These are phyloP conservation scores for Cairneyella variabilis DNA, from an alignment of 495 filamentous ascomycete genomes.

Conservation along the genomic window DNA sequence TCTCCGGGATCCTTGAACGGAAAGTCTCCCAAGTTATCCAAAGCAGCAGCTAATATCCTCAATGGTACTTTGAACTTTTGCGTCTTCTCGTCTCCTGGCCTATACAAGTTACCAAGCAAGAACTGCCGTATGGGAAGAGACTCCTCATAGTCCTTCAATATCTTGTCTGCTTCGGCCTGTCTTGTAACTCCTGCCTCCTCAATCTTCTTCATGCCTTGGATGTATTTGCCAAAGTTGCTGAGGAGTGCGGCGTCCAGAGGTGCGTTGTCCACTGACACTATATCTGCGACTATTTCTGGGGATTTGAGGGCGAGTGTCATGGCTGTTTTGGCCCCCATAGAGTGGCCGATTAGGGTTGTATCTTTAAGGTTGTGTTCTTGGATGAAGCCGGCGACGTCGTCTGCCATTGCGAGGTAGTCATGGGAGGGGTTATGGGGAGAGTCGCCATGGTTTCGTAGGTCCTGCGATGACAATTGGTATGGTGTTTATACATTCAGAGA, in stretches of 20 bases:
- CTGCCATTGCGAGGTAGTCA: constrained; percentile 82
- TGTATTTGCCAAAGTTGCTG: constrained; percentile 74
- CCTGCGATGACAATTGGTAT: no score
- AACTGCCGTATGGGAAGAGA: constrained; percentile 81
- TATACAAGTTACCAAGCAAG: constrained; percentile 81
- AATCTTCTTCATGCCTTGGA: constrained; percentile 80
- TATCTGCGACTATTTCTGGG: constrained; percentile 57
- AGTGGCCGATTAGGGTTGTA: constrained; percentile 84
- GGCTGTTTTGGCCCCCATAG: constrained; percentile 95
- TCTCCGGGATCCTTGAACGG: constrained; percentile 65
- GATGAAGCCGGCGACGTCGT: constrained; percentile 83
- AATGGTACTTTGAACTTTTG: constrained; percentile 47
- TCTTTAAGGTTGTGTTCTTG: constrained; percentile 63
- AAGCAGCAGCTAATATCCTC: constrained; percentile 44
- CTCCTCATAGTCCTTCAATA: constrained; percentile 74
- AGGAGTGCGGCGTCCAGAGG: constrained; percentile 73
- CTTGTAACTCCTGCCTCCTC: constrained; percentile 61
- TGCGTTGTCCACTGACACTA: constrained; percentile 91
- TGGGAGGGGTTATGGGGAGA: constrained; percentile 74
- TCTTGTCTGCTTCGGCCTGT: constrained; percentile 74
- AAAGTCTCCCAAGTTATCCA: constrained; percentile 78
- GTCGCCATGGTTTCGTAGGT: constrained; percentile 92
- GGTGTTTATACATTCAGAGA: no score
- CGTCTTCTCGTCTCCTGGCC: constrained; percentile 27
- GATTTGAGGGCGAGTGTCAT: constrained; percentile 79